phyloP scores from a whole-genome alignment of 2,329 filamentous ascomycete genomes.

The Penicillium sp. region DNA sequence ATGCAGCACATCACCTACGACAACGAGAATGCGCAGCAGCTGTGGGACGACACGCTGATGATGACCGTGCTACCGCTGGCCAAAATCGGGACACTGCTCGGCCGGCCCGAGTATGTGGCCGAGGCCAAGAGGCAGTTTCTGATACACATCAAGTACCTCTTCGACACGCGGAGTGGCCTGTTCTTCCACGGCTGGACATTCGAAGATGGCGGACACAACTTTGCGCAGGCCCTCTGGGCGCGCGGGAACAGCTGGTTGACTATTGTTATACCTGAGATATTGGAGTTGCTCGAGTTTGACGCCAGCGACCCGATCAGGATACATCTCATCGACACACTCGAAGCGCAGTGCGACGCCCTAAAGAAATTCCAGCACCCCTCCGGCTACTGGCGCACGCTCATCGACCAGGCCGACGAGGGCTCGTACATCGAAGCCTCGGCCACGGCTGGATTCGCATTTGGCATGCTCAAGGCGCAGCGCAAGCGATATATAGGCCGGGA shows the following conservation, averaged over 20 bases:
- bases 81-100: slow-evolving; percentile 70
- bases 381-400: slow-evolving; percentile 70
- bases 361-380: slow-evolving; percentile 55
- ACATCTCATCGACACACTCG: slow-evolving; percentile 52
- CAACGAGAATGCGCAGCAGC: slow-evolving; percentile 66
- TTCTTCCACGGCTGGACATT: slow-evolving; percentile 85
- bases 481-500: slow-evolving; percentile 64
- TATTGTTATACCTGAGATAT: slow-evolving; percentile 77
- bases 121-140: slow-evolving; percentile 77
- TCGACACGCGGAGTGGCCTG: slow-evolving; percentile 66
- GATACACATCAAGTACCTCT: slow-evolving; percentile 73
- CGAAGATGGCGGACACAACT: slow-evolving; percentile 60
- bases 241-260: slow-evolving; percentile 66
- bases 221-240: slow-evolving; percentile 54
- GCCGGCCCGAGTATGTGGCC: slow-evolving; percentile 67
- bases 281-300: slow-evolving; percentile 65
- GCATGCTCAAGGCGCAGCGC: slow-evolving; percentile 68
- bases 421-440: slow-evolving; percentile 75
- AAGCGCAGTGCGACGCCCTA: slow-evolving; percentile 66
- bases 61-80: slow-evolving; percentile 79
- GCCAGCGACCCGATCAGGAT: slow-evolving; percentile 57
- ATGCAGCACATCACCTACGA: slow-evolving; percentile 76
- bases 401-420: slow-evolving; percentile 60
- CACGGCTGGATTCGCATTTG: slow-evolving; percentile 76
- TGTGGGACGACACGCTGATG: slow-evolving; percentile 86